Conservation (phyloP, 1,139 yeast genomes). For the Starmera stellimalicola region DNA sequence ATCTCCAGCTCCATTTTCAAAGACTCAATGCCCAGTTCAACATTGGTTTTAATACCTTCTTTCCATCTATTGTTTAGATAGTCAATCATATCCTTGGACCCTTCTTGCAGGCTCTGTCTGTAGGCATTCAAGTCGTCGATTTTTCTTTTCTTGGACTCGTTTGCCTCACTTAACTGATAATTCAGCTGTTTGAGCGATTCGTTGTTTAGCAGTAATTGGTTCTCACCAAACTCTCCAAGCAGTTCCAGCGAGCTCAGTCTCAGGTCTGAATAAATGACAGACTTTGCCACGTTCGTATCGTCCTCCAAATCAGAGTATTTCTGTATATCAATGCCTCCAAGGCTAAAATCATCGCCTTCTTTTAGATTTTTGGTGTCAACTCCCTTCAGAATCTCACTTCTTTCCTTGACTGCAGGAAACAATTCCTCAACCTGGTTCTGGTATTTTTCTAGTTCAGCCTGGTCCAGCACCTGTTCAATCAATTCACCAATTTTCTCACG, state of each 20-base stretch:
- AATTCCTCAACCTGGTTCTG: slow-evolving; percentile 7
- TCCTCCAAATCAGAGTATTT: slow-evolving; percentile 10
- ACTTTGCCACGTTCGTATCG: slow-evolving; percentile 8
- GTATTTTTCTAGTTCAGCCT: slow-evolving; percentile 1
- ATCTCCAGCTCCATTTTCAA: slow-evolving; percentile 5
- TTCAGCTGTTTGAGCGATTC: slow-evolving; percentile 8
- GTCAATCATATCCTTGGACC: slow-evolving; percentile 10
- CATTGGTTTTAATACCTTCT: slow-evolving; percentile 13
- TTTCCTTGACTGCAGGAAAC: slow-evolving; percentile 2
- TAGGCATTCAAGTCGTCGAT: slow-evolving; percentile 12
- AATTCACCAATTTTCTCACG: slow-evolving; percentile 8
- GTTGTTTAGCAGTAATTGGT: slow-evolving; percentile 13
- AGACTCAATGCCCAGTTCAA: slow-evolving; percentile 15
- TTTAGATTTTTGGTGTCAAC: slow-evolving; percentile 2
- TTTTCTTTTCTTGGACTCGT: slow-evolving; percentile 8
- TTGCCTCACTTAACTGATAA: slow-evolving; percentile 5
- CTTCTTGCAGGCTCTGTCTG: slow-evolving; percentile 9
- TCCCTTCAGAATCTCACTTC: slow-evolving; percentile 1
- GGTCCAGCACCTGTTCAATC: slow-evolving; percentile 8
- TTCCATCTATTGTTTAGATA: slow-evolving; percentile 14
- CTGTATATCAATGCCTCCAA: slow-evolving; percentile 15
- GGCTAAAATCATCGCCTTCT: slow-evolving; percentile 1
- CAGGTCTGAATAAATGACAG: slow-evolving; percentile 13
- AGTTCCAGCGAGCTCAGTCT: slow-evolving; percentile 7
- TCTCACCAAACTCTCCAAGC: slow-evolving; percentile 6